Evolutionary conservation across 2,329 filamentous ascomycete species (phyloP), one percentile per base, ranked within the genome.

Genomic region (Cadophora gregata): DNA sequence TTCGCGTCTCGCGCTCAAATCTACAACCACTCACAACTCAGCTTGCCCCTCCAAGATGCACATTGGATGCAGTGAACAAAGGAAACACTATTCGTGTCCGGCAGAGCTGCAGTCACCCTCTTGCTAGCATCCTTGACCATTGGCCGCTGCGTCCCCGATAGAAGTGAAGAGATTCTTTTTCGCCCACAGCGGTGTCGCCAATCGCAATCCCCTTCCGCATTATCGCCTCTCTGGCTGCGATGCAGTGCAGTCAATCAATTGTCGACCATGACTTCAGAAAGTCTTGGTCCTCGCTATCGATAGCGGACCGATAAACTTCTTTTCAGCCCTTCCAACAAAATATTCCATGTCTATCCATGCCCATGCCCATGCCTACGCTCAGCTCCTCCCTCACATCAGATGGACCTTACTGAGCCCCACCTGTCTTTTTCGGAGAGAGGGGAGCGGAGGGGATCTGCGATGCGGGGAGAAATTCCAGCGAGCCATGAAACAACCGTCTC

Each of bases 21-120:
- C 31, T 16, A 50, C 31, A 58, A 60, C 74, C 74, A 75, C 67
- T 76, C 67, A 74, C 56, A 68, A 51, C 31, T 64, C 67, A 48
- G 67, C 66, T 58, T 69, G 63, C 59, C 68, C 69, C 68, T 69
- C 70, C 67, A 58, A 62, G 38, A 71, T 66, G 65, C 66, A 65
- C 61, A 67, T 67, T 72, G 69, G 69, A 68, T 60, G 53, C 45
- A 14, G 21, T 59, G 62, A 62, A 63, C 50, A 63, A 59, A 69
- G 51, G 50, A 64, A 64, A 64, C 63, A 65, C 27, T 60, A 60
- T 65, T 29, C 60, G 66, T 67, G 65, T 67, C 69, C 65, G 62
- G 53, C 62, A 58, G 55, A 62, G 16, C 31, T 58, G 16, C 51
- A 62, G 31, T 45, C 59, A 27, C 47, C 59, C 47, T 62, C 58